Conservation (phyloP, 352 stramenopile genomes). For the Ophiocytium majus region DNA sequence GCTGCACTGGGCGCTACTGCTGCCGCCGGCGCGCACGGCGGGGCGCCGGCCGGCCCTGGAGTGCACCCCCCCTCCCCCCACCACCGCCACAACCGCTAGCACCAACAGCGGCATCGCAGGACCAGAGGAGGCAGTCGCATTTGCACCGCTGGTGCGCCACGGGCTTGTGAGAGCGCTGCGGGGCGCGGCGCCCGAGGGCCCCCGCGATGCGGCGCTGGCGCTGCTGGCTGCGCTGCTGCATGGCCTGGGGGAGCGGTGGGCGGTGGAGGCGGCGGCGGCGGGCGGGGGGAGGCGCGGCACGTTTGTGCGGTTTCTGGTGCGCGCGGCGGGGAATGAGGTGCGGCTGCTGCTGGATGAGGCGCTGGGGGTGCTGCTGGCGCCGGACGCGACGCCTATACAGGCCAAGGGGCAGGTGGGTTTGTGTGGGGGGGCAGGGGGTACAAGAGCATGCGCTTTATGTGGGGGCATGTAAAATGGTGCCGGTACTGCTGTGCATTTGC, state of each 20-base stretch:
- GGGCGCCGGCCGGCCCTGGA: neutral
- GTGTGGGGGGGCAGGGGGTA: no score
- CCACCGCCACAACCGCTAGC: no score
- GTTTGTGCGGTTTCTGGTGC: conserved; percentile 44
- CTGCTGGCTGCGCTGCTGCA: conserved; percentile 47
- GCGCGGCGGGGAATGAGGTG: conserved; percentile 42
- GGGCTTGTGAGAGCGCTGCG: conserved; percentile 44
- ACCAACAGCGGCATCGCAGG: neutral
- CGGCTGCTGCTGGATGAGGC: conserved; percentile 52
- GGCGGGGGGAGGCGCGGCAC: conserved; percentile 16
- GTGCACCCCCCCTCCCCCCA: no score
- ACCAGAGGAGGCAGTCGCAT: conserved; percentile 19
- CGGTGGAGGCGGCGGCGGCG: conserved; percentile 27
- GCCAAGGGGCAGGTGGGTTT: neutral
- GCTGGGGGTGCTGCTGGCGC: conserved; percentile 37
- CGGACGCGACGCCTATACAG: conserved; percentile 13
- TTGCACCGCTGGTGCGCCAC: conserved; percentile 31
- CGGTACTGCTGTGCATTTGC: no score
- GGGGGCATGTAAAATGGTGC: no score
- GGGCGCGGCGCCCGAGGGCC: conserved; percentile 30
- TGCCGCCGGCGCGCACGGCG: neutral
- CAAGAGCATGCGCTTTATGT: no score
- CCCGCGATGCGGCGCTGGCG: conserved; percentile 40
- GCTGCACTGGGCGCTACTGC: conserved; percentile 32
- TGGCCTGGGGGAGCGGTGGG: conserved; percentile 42